Conservation (phyloP, 2,329 filamentous ascomycete genomes). For the Sporothrix sp. region DNA sequence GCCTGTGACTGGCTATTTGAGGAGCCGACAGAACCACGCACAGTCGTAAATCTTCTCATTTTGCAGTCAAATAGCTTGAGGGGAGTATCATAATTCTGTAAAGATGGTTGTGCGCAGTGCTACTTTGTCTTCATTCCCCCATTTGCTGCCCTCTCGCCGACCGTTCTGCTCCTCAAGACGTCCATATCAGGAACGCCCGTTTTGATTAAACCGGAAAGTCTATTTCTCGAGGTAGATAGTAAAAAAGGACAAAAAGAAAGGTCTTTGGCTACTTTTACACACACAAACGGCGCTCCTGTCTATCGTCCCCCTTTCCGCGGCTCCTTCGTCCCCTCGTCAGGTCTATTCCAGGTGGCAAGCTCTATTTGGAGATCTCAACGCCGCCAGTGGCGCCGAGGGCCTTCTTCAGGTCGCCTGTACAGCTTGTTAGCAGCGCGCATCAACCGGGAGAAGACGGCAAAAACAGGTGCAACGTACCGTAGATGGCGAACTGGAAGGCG, state of each 20-base stretch:
- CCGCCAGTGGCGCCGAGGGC: slow-evolving; percentile 61
- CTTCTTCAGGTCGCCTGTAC: slow-evolving; percentile 50
- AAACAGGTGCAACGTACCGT: slow-evolving; percentile 35
- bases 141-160: neutral
- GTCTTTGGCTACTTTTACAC: slow-evolving; percentile 12
- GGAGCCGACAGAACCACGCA: neutral
- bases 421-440: neutral
- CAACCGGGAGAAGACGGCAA: neutral
- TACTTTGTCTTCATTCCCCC: neutral
- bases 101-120: too few relatives aligned
- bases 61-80: too few relatives aligned
- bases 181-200: neutral
- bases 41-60: neutral
- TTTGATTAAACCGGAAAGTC: slow-evolving; percentile 4
- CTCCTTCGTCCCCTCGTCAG: neutral
- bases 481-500: slow-evolving; percentile 74
- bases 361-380: slow-evolving; percentile 55
- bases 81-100: neutral
- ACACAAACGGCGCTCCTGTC: neutral
- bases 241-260: neutral
- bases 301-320: neutral
- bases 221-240: slow-evolving; percentile 6
- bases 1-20: neutral
- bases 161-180: neutral
- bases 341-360: too few relatives aligned